Conservation (phyloP, 306 rosid genomes). For the Oemleria cerasiformis region DNA sequence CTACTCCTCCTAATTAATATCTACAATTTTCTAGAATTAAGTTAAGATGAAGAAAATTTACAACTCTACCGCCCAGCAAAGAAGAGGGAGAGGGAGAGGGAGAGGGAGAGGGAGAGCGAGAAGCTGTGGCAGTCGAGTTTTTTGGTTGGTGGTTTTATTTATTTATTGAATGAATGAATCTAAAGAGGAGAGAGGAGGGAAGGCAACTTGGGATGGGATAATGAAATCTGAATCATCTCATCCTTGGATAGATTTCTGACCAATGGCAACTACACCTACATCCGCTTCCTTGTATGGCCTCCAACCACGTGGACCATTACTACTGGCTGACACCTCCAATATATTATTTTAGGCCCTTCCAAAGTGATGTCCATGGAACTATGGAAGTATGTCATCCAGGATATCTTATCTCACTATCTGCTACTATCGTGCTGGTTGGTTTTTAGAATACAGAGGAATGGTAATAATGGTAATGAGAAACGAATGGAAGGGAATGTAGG, state of each 20-base stretch:
- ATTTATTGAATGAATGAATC: slow-evolving; percentile 20
- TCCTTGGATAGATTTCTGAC: slow-evolving; percentile 82
- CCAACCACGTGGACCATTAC: slow-evolving; percentile 65
- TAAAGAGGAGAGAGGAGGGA: slow-evolving; percentile 34
- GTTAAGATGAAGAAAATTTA: background rate
- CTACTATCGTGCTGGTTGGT: too few species aligned
- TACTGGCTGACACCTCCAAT: too few species aligned
- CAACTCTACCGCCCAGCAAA: background rate
- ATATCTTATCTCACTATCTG: too few species aligned
- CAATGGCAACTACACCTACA: slow-evolving; percentile 60
- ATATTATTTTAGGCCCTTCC: too few species aligned
- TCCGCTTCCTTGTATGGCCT: slow-evolving; percentile 36
- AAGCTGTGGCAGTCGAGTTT: background rate
- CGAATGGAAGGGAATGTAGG: too few species aligned
- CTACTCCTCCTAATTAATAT: background rate
- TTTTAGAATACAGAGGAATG: too few species aligned
- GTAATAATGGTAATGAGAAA: too few species aligned
- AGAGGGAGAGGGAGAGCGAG: background rate
- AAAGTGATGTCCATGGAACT: too few species aligned
- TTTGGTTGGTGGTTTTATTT: too few species aligned
- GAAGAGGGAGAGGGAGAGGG: background rate
- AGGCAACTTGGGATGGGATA: slow-evolving; percentile 49
- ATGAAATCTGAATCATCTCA: slow-evolving; percentile 59
- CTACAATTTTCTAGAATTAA: too few species aligned
- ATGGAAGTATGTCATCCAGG: too few species aligned